Conservation (phyloP, 495 filamentous ascomycete species). For the Pseudoneurospora amorphoporcata region DNA sequence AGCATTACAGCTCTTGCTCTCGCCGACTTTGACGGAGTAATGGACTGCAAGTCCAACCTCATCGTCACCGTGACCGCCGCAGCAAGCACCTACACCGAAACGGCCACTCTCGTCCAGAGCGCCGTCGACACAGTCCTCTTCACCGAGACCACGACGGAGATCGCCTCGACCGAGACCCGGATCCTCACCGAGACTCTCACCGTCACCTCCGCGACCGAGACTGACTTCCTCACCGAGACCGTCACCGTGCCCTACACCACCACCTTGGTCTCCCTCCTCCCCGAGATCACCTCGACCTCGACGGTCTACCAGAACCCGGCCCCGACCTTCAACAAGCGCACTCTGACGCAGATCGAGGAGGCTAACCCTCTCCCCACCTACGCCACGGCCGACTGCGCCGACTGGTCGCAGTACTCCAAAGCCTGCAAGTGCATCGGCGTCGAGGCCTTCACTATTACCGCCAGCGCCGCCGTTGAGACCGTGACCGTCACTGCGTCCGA, state of each 20-base stretch:
- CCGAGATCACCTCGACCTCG: neutral
- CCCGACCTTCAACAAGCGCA: neutral
- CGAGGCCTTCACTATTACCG: neutral
- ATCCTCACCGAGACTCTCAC: constrained; percentile 1
- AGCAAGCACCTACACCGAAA: neutral
- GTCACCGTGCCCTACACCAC: neutral
- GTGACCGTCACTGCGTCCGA: neutral
- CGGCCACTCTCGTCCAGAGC: neutral
- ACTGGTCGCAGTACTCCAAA: neutral
- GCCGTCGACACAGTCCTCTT: constrained; percentile 1
- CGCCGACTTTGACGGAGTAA: neutral
- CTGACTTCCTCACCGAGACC: neutral
- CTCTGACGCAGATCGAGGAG: neutral
- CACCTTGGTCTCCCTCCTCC: neutral
- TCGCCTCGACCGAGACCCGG: neutral
- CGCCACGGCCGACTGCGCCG: neutral
- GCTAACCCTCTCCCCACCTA: neutral
- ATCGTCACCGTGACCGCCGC: neutral
- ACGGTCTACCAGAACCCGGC: neutral
- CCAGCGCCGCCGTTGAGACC: neutral
- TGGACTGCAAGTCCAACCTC: constrained; percentile 1
- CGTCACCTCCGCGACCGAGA: neutral
- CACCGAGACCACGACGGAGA: constrained; percentile 3
- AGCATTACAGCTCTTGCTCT: neutral
- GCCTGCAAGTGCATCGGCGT: constrained; percentile 1